A percentile compares a stretch with the other conserved stretches of the same genome.
phyloP scores from a whole-genome alignment of 2,329 filamentous ascomycete species.

The Aspergillus tanneri region DNA sequence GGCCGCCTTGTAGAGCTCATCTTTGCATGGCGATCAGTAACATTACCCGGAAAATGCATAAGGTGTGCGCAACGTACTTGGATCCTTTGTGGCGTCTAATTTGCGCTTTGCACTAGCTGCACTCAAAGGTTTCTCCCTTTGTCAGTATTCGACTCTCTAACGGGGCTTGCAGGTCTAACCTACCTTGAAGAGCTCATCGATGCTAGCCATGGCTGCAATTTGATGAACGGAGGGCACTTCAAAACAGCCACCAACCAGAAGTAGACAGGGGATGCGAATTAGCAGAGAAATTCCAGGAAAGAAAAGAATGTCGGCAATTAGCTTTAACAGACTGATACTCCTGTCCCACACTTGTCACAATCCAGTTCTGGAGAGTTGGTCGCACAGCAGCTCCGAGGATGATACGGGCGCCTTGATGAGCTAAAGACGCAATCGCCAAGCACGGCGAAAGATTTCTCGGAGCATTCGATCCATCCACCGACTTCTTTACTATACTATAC shows the following conservation, averaged over 20 bases:
- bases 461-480: slow-evolving; percentile 7
- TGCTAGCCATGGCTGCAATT: slow-evolving; percentile 53
- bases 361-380: slow-evolving; percentile 1
- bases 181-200: slow-evolving; percentile 63
- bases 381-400: slow-evolving; percentile 19
- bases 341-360: not conserved
- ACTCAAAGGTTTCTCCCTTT: slow-evolving; percentile 48
- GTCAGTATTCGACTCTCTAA: slow-evolving; percentile 17
- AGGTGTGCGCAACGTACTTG: slow-evolving; percentile 39
- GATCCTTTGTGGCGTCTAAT: slow-evolving; percentile 55
- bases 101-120: slow-evolving; percentile 57
- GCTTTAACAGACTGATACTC: not conserved
- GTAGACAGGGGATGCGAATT: not conserved
- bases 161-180: not conserved
- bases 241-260: slow-evolving; percentile 5
- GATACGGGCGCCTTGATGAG: slow-evolving; percentile 29
- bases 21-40: slow-evolving; percentile 28
- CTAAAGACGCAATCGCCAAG: slow-evolving; percentile 37
- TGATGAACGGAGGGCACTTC: slow-evolving; percentile 1
- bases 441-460: slow-evolving; percentile 37
- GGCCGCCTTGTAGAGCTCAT: slow-evolving; percentile 60
- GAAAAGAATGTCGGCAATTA: not conserved
- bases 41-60: not conserved
- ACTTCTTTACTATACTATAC: slow-evolving; percentile 10
- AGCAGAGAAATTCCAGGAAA: not conserved